Conservation (phyloP, 2,329 filamentous ascomycete species). For the Rutstroemia sydowiana region DNA sequence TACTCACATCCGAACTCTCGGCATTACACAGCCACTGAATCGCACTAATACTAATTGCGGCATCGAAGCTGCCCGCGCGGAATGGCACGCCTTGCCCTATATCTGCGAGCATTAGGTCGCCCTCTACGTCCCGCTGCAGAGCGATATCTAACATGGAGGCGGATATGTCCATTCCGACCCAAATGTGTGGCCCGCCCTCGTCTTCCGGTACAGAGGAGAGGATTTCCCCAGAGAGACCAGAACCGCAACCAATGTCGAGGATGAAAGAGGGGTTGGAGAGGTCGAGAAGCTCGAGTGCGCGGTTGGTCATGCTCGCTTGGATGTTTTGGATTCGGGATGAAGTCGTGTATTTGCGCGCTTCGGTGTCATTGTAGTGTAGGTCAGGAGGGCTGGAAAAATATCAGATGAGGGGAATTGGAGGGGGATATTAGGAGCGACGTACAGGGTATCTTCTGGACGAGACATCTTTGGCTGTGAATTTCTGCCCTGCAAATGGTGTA, state of each 20-base stretch:
- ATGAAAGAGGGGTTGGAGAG: slow-evolving; percentile 75
- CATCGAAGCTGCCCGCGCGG: slow-evolving; percentile 85
- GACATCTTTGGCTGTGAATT: slow-evolving; percentile 62
- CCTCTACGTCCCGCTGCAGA: slow-evolving; percentile 83
- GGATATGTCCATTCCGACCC: slow-evolving; percentile 96
- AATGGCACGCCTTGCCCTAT: slow-evolving; percentile 96
- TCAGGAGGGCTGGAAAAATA: slow-evolving; percentile 66
- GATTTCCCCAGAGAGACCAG: slow-evolving; percentile 89
- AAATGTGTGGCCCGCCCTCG: slow-evolving; percentile 80
- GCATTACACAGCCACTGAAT: slow-evolving; percentile 99
- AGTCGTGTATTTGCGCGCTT: slow-evolving; percentile 96
- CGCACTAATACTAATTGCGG: slow-evolving; percentile 87
- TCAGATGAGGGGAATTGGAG: slow-evolving; percentile 8
- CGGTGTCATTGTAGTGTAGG: slow-evolving; percentile 92
- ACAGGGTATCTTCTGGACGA: slow-evolving; percentile 92
- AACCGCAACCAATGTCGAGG: slow-evolving; percentile 94
- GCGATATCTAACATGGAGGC: slow-evolving; percentile 96
- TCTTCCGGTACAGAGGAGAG: slow-evolving; percentile 63
- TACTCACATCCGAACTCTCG: slow-evolving; percentile 76
- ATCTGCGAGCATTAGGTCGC: slow-evolving; percentile 88
- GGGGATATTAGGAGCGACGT: slow-evolving; percentile 32
- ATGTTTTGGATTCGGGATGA: slow-evolving; percentile 93
- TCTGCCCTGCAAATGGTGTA: too few species aligned
- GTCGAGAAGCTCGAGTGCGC: slow-evolving; percentile 84
- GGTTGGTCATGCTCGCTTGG: slow-evolving; percentile 88